These are phyloP conservation scores for Periconia macrospinosa DNA, from an alignment of 2,329 filamentous ascomycete species.

Conservation along the genomic window DNA sequence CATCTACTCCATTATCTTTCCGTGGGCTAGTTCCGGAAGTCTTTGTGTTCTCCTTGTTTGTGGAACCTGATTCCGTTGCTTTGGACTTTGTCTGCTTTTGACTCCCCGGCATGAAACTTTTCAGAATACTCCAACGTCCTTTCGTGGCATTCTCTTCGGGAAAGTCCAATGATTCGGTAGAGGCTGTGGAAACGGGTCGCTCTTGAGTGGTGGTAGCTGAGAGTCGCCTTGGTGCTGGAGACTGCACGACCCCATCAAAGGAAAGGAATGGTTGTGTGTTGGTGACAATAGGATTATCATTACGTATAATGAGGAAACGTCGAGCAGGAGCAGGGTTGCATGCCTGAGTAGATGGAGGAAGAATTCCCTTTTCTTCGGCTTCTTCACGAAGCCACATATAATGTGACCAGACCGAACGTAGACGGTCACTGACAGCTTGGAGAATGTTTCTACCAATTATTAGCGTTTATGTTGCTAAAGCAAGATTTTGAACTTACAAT, in stretches of 20 bases:
- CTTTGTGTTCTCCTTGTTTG: slow-evolving; percentile 30
- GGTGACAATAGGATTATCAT: slow-evolving; percentile 64
- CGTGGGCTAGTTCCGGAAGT: slow-evolving; percentile 3
- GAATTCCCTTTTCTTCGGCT: slow-evolving; percentile 59
- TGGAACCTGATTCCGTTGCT: slow-evolving; percentile 22
- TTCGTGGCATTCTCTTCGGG: slow-evolving; percentile 47
- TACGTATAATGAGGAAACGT: slow-evolving; percentile 84
- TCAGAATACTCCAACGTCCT: slow-evolving; percentile 65
- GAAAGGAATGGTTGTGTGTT: slow-evolving; percentile 60
- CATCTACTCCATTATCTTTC: slow-evolving; percentile 10
- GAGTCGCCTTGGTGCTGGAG: slow-evolving; percentile 36
- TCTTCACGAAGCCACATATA: slow-evolving; percentile 74
- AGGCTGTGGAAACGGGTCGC: slow-evolving; percentile 32
- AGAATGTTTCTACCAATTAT: slow-evolving; percentile 65
- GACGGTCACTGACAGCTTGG: slow-evolving; percentile 64
- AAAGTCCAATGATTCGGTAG: slow-evolving; percentile 37
- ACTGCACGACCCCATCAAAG: slow-evolving; percentile 62
- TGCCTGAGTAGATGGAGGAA: slow-evolving; percentile 74
- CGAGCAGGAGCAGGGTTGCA: slow-evolving; percentile 83
- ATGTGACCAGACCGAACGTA: slow-evolving; percentile 76
- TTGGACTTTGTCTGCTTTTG: slow-evolving; percentile 48
- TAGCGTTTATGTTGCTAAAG: slow-evolving; percentile 10
- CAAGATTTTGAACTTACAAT: slow-evolving; percentile 55
- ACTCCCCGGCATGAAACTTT: slow-evolving; percentile 62
- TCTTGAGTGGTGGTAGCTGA: slow-evolving; percentile 28